Evolutionary conservation across 345 rosid species (phyloP).

Genomic region (Combretum micranthum): DNA sequence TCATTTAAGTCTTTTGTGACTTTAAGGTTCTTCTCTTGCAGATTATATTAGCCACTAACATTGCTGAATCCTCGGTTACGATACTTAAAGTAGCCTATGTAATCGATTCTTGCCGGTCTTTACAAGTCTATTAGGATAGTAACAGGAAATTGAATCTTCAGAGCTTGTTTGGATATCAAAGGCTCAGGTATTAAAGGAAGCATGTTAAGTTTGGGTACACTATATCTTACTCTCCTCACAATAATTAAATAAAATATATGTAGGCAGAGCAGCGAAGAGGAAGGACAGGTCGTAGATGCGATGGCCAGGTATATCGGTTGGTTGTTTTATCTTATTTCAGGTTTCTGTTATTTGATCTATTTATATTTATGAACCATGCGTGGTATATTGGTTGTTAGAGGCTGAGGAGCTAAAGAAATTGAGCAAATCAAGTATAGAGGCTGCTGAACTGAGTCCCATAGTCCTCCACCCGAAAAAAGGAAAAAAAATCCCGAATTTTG

Average conservation of each 20-base stretch:
- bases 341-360: neutral
- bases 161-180: slow-evolving; percentile 87
- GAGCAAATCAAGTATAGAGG: too few species aligned
- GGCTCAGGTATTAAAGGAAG: slow-evolving; percentile 62
- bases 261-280: slow-evolving; percentile 96
- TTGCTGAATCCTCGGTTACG: slow-evolving; percentile 95
- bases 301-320: slow-evolving; percentile 86
- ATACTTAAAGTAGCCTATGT: slow-evolving; percentile 90
- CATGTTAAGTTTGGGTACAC: slow-evolving; percentile 2
- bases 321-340: slow-evolving; percentile 14
- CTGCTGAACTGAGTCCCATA: too few species aligned
- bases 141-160: slow-evolving; percentile 48
- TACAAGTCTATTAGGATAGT: slow-evolving; percentile 84
- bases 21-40: slow-evolving; percentile 20
- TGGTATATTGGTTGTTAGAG: too few species aligned
- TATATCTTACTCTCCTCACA: slow-evolving; percentile 3
- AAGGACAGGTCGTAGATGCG: slow-evolving; percentile 95
- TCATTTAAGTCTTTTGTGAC: neutral
- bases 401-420: too few species aligned
- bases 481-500: too few species aligned
- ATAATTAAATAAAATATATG: slow-evolving; percentile 10
- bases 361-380: too few species aligned
- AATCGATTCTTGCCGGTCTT: slow-evolving; percentile 90
- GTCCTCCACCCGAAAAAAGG: too few species aligned
- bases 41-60: slow-evolving; percentile 93